Base-by-base conservation (phyloP, 257 asterid species). In the Catharanthus roseus region DNA sequence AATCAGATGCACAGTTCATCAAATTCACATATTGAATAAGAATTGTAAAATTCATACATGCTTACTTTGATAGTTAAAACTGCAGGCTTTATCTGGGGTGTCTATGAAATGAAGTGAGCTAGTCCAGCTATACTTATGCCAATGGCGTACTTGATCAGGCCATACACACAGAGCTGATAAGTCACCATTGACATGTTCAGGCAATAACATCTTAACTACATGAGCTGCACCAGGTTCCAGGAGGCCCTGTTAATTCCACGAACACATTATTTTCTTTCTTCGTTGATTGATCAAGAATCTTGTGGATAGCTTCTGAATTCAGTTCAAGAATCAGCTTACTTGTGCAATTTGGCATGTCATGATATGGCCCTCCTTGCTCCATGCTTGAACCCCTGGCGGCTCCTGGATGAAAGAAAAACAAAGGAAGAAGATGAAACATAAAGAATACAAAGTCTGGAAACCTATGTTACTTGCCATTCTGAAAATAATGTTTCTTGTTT, bases 131-230 rank as follows among this genome's bases (percentile, higher is more conserved):
- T 90, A 93, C 70, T 63, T 89, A 67, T 90, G 85, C 98, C 98
- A 93, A 77, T 88, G 95, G 53, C 97, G 73, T 36, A 93, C 95
- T 85, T 93, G 97, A 74, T 93, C 98, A 0, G 98, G 97, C 98
- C 97, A 93, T 19, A 84, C 93, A 9, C 98, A 90, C 21, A 90
- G 81, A 8, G 86, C 88, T 28, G 97, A 90, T 34, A 90, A 83
- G 82, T 93, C 71, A 2, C 97, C 98, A 24, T 81, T 58, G 0
- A 82, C 96, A 26, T 89, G 74, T 60, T 90, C 95, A 0, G 98
- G 98, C 19, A 93, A 78, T 77, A 93, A 81, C 93, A 81, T 90
- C 62, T 80, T 76, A 21, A 93, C 89, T 0, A 92, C 90, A 65
- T 89, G 83, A 15, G 79, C 77, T 24, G 90, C 98, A 74, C 87